Base-by-base conservation (phyloP, 1,139 yeast species). In the Debaryomyces coudertii region DNA sequence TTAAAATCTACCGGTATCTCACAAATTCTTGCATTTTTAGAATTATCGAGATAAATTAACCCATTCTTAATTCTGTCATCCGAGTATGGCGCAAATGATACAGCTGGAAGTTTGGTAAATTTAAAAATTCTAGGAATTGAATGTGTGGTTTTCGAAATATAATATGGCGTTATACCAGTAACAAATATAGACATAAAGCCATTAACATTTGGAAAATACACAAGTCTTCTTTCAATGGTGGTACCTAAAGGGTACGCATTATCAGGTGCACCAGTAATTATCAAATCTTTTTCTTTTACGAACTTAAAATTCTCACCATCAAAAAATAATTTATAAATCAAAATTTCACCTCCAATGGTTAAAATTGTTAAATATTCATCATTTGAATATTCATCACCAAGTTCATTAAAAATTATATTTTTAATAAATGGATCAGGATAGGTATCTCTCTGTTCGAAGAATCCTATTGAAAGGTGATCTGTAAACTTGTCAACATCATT, bases 331-430 rank as follows among this genome's bases (percentile, higher is more conserved):
- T 82, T 82, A 61, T 90, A 90, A 51, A 87, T 69, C 38, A 82
- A 70, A 1, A 89, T 69, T 62, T 90, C 95, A 56, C 95, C 95
- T 45, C 93, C 92, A 60, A 83, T 79, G 0, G 96, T 89, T 42
- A 90, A 69, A 5, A 89, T 71, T 0, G 90, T 75, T 49, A 90
- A 63, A 61, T 82, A 84, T 54, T 88, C 92, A 29, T 70, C 71
- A 40, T 67, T 65, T 28, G 64, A 58, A 44, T 79, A 72, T 22
- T 71, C 58, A 54, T 86, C 89, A 2, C 96, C 97, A 37, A 90
- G 60, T 40, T 77, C 80, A 43, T 82, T 78, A 43, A 85, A 74
- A 57, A 85, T 77, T 2, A 86, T 77, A 62, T 87, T 93, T 57
- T 85, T 87, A 47, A 87, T 80, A 36, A 80, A 80, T 1, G 93